A percentile compares a stretch with the other conserved stretches of the same genome.
Conservation (phyloP, 148 eudicot genomes). For the Chenopodium quinoa region DNA sequence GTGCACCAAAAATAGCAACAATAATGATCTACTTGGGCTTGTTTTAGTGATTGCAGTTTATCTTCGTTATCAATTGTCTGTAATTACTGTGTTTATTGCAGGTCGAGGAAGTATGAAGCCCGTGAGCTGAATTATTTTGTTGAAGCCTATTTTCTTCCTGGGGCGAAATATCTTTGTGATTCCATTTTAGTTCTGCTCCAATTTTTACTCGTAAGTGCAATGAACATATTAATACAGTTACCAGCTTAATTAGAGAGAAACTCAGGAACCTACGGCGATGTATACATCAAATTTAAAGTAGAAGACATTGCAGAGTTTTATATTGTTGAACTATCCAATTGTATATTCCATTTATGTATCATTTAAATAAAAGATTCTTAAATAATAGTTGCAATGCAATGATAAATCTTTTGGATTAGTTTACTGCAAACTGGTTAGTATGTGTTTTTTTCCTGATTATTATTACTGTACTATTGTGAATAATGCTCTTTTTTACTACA, state of each 20-base stretch:
- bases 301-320: slow-evolving; percentile 1
- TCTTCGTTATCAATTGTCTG: not conserved
- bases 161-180: not conserved
- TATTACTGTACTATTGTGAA: not conserved
- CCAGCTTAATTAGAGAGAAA: not conserved
- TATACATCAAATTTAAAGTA: not conserved
- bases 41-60: not conserved
- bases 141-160: not conserved
- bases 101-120: slow-evolving; percentile 61
- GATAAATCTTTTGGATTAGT: not conserved
- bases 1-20: not conserved
- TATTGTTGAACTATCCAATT: not conserved
- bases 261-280: not conserved
- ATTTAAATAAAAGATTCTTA: not conserved
- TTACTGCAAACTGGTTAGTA: not conserved
- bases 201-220: not conserved
- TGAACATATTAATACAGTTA: not conserved
- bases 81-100: slow-evolving; percentile 16
- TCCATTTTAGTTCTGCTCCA: not conserved
- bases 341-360: not conserved
- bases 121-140: not conserved
- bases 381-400: not conserved
- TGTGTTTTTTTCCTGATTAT: not conserved
- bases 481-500: too few relatives aligned
- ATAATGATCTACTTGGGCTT: not conserved